Evolutionary conservation across 345 rosid genomes (phyloP).

Genomic region (Melastoma malabathricum): DNA sequence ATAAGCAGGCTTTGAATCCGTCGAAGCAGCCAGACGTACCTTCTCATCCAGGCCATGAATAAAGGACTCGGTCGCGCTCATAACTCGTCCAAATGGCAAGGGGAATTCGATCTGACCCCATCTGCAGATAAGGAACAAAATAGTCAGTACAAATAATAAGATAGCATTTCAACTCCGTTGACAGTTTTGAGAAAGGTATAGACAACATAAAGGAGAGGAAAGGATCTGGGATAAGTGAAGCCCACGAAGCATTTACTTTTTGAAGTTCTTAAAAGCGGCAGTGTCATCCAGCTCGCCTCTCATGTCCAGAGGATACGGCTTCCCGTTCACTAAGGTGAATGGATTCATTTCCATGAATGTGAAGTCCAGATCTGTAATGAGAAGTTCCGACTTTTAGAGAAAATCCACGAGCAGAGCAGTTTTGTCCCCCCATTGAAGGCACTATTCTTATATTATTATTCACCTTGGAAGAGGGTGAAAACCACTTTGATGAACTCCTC

Average conservation of each 20-base stretch:
- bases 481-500: conserved; percentile 60
- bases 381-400: not conserved
- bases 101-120: conserved; percentile 95
- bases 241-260: conserved; percentile 34
- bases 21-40: conserved; percentile 22
- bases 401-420: conserved; percentile 7
- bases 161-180: not conserved
- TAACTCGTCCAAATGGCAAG: conserved; percentile 88
- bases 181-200: not conserved
- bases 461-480: conserved; percentile 77
- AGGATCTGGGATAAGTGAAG: conserved; percentile 2
- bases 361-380: conserved; percentile 70
- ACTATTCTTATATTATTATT: conserved; percentile 1
- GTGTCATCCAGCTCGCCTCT: conserved; percentile 98
- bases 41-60: conserved; percentile 94
- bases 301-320: conserved; percentile 97
- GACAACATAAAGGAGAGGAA: not conserved
- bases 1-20: not conserved
- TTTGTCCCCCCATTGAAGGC: not conserved
- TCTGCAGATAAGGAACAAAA: conserved; percentile 21
- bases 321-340: conserved; percentile 74
- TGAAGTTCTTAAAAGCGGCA: conserved; percentile 95
- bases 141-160: not conserved
- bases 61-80: conserved; percentile 78
- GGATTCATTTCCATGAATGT: conserved; percentile 99